These are phyloP conservation scores for Salix viminalis DNA, from an alignment of 345 rosid genomes.

Conservation along the genomic window DNA sequence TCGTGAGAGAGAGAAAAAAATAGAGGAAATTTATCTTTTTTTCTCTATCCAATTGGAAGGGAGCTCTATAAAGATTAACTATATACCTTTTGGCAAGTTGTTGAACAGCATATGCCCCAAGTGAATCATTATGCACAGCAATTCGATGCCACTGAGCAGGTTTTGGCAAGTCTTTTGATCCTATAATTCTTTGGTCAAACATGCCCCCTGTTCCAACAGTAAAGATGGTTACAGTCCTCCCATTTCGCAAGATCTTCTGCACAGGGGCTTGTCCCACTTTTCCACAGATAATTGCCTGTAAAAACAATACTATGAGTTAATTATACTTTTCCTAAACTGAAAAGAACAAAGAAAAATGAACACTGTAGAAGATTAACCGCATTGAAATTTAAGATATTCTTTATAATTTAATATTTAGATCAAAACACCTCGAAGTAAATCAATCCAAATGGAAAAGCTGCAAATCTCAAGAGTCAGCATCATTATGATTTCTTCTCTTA, in stretches of 20 bases:
- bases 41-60: not conserved
- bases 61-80: not conserved
- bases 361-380: not conserved
- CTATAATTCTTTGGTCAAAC: constrained; percentile 73
- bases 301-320: constrained; percentile 5
- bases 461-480: not conserved
- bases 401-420: no score
- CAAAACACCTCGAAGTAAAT: not conserved
- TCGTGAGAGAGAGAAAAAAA: constrained; percentile 16
- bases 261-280: constrained; percentile 82
- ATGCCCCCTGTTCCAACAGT: constrained; percentile 93
- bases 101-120: constrained; percentile 82
- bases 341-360: not conserved
- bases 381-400: no score
- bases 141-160: constrained; percentile 98
- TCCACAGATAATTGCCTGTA: constrained; percentile 85
- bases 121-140: constrained; percentile 74
- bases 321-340: not conserved
- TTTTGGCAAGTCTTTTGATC: constrained; percentile 51
- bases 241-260: constrained; percentile 91
- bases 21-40: not conserved
- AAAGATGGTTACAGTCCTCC: constrained; percentile 77
- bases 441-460: not conserved
- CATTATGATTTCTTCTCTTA: not conserved
- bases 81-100: constrained; percentile 69